Percentiles rank a stretch among this genome's conserved stretches.
Evolutionary conservation across 139 green algal species (phyloP).

Genomic region (Auxenochlorella protothecoides): DNA sequence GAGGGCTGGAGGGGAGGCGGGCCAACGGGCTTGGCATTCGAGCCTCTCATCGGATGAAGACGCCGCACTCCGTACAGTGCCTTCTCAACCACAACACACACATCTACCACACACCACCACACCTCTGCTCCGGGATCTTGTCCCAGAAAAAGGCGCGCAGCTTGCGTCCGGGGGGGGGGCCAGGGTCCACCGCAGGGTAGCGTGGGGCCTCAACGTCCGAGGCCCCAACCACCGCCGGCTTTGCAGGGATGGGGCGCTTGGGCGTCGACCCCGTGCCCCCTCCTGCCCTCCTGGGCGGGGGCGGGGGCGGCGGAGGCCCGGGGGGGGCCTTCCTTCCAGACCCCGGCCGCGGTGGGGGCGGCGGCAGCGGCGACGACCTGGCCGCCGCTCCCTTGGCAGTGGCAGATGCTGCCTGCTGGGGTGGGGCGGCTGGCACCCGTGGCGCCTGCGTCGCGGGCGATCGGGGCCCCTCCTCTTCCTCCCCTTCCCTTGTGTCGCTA

Average conservation of each 20-base stretch:
- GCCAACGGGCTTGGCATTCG: too few relatives aligned
- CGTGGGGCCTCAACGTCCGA: not conserved
- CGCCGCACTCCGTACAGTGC: too few relatives aligned
- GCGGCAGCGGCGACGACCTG: not conserved
- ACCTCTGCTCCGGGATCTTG: constrained; percentile 20
- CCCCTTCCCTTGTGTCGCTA: too few relatives aligned
- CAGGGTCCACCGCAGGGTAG: not conserved
- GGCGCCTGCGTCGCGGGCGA: too few relatives aligned
- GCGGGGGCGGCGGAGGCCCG: constrained; percentile 1
- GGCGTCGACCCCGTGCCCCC: not conserved
- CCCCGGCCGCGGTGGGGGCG: constrained; percentile 1
- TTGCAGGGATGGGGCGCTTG: not conserved
- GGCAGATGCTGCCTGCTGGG: not conserved
- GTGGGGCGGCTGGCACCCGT: not conserved
- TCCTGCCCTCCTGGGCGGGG: not conserved
- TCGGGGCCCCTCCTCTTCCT: too few relatives aligned
- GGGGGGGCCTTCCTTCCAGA: not conserved
- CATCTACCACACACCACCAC: too few relatives aligned
- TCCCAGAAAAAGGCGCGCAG: constrained; percentile 29
- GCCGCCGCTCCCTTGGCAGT: not conserved
- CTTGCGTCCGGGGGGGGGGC: constrained; percentile 3
- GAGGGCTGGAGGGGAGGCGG: too few relatives aligned
- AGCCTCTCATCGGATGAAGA: too few relatives aligned
- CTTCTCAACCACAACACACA: too few relatives aligned
- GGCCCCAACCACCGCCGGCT: not conserved